Percentiles rank a stretch among this genome's conserved stretches.
Conservation (phyloP, 2,329 filamentous ascomycete species). For the Colletotrichum higginsianum region DNA sequence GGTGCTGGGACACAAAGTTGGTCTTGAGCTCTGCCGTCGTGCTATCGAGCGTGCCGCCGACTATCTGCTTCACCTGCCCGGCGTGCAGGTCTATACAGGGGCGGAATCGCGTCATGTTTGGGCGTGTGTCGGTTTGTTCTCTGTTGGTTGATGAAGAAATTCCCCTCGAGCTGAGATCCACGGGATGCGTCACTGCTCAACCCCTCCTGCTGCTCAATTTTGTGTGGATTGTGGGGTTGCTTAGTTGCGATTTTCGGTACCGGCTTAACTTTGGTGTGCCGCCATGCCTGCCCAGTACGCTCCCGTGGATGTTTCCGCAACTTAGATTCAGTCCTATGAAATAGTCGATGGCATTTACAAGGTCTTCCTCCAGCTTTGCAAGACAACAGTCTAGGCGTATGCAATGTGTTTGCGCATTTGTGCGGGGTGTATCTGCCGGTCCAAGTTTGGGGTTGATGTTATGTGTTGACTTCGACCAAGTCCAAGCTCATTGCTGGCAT, state of each 20-base stretch:
- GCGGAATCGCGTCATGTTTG: conserved; percentile 89
- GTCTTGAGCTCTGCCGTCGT: conserved; percentile 80
- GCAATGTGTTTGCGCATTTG: rapidly evolving
- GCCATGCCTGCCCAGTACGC: background rate
- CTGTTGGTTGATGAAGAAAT: conserved; percentile 15
- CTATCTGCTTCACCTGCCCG: conserved; percentile 98
- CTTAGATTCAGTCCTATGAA: background rate
- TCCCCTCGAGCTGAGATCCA: conserved; percentile 1
- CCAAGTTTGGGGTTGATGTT: background rate
- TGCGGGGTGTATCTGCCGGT: background rate
- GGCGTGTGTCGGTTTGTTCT: background rate
- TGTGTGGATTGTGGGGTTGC: conserved; percentile 40
- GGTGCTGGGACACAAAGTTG: conserved; percentile 90
- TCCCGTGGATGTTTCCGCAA: background rate
- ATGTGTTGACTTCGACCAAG: conserved; percentile 3
- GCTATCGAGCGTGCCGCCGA: conserved; percentile 90
- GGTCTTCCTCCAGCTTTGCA: too few relatives aligned
- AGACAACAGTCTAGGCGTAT: rapidly evolving
- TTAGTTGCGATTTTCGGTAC: conserved; percentile 22
- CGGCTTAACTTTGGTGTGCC: conserved; percentile 23
- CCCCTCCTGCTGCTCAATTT: conserved; percentile 38
- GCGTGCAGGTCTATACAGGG: conserved; percentile 98
- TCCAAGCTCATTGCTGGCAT: background rate
- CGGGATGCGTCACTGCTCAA: conserved; percentile 27
- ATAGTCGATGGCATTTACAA: rapidly evolving